Evolutionary conservation across 768 basidiomycete species (phyloP).

Genomic region (Boletus sp.): DNA sequence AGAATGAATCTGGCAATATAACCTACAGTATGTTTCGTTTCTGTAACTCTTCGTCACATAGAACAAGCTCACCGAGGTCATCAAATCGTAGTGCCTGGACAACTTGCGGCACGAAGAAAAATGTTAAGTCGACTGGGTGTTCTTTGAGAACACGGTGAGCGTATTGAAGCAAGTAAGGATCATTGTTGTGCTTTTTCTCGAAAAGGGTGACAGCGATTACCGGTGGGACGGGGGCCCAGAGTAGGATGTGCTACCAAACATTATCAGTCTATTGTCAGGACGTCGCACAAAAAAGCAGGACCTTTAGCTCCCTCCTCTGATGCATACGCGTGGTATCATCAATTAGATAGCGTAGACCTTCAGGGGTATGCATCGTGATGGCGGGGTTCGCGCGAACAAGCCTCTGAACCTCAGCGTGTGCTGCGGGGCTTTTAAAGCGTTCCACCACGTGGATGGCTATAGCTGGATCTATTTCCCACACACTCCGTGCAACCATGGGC

Average conservation of each 20-base stretch:
- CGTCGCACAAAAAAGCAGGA: slow-evolving; percentile 29
- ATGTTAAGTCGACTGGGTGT: slow-evolving; percentile 91
- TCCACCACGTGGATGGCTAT: slow-evolving; percentile 83
- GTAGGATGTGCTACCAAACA: slow-evolving; percentile 64
- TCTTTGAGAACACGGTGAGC: slow-evolving; percentile 93
- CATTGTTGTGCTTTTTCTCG: slow-evolving; percentile 76
- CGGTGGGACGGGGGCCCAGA: slow-evolving; percentile 89
- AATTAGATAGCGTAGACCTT: slow-evolving; percentile 77
- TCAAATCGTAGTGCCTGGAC: slow-evolving; percentile 95
- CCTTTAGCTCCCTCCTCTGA: slow-evolving; percentile 72
- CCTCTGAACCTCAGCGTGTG: slow-evolving; percentile 70
- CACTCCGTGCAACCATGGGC: slow-evolving; percentile 61
- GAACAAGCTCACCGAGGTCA: slow-evolving; percentile 59
- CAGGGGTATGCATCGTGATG: slow-evolving; percentile 69
- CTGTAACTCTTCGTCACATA: not conserved
- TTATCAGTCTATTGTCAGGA: not conserved
- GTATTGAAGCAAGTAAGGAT: slow-evolving; percentile 89
- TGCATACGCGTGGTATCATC: slow-evolving; percentile 63
- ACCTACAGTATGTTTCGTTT: slow-evolving; percentile 42
- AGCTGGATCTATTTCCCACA: slow-evolving; percentile 82
- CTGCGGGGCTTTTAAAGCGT: slow-evolving; percentile 69
- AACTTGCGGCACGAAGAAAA: slow-evolving; percentile 99
- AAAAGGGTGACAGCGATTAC: slow-evolving; percentile 80
- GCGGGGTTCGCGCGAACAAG: slow-evolving; percentile 71
- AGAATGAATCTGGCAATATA: slow-evolving; percentile 95